Evolutionary conservation across 192 early-diverging fungal genomes (phyloP).

Genomic region (Chytriomyces confervae): DNA sequence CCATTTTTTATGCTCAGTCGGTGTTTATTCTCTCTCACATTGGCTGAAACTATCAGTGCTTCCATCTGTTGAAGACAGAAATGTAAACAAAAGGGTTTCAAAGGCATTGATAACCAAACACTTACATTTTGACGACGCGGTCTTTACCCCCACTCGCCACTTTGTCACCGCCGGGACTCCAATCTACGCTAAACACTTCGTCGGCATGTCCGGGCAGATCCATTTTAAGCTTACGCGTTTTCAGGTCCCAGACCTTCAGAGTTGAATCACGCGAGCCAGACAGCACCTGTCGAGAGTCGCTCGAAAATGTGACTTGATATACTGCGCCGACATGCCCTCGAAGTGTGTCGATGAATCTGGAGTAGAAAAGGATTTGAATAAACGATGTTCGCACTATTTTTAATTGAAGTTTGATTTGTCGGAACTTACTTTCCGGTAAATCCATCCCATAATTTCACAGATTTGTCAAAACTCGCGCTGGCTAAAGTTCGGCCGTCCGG

Average conservation of each 20-base stretch:
- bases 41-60: too few relatives aligned
- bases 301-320: slow-evolving; percentile 94
- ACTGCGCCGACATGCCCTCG: slow-evolving; percentile 96
- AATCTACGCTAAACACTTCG: slow-evolving; percentile 95
- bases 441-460: slow-evolving; percentile 97
- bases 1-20: too few relatives aligned
- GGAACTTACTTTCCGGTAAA: slow-evolving; percentile 72
- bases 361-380: neutral
- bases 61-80: too few relatives aligned
- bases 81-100: too few relatives aligned
- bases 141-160: slow-evolving; percentile 96
- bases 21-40: too few relatives aligned
- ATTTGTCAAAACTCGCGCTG: slow-evolving; percentile 95
- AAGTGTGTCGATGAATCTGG: slow-evolving; percentile 83
- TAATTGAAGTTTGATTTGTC: neutral
- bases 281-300: slow-evolving; percentile 90
- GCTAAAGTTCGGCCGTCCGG: slow-evolving; percentile 89
- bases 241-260: slow-evolving; percentile 92
- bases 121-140: slow-evolving; percentile 84
- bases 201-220: slow-evolving; percentile 97
- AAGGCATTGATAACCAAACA: neutral
- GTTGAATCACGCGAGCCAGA: slow-evolving; percentile 92
- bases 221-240: slow-evolving; percentile 86
- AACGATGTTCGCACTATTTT: slow-evolving; percentile 15
- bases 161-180: slow-evolving; percentile 88